These are phyloP conservation scores for Trichophyton simii DNA, from an alignment of 2,329 filamentous ascomycete species.

Conservation along the genomic window DNA sequence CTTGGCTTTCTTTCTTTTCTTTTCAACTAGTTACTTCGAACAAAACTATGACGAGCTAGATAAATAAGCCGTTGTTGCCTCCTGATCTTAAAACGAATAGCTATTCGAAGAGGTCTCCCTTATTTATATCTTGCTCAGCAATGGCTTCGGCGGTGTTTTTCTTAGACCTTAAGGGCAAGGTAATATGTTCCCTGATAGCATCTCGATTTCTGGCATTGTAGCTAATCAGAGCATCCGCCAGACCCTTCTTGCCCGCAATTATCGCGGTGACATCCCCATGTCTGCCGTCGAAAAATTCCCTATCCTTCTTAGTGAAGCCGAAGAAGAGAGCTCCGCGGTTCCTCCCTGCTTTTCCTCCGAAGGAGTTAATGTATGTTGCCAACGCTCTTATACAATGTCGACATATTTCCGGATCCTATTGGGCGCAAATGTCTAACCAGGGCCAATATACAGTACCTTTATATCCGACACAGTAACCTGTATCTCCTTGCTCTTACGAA, in stretches of 20 bases:
- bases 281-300: constrained; percentile 97
- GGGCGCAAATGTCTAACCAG: neutral
- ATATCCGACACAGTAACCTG: constrained; percentile 98
- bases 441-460: constrained; percentile 60
- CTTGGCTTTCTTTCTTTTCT: neutral
- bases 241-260: constrained; percentile 97
- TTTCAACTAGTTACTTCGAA: neutral
- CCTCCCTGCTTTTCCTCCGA: constrained; percentile 97
- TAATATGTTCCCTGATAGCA: constrained; percentile 26
- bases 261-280: constrained; percentile 97
- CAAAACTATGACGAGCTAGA: constrained; percentile 1
- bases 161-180: constrained; percentile 99
- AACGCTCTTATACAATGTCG: neutral
- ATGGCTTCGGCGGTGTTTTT: constrained; percentile 99
- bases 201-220: neutral
- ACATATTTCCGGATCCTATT: neutral
- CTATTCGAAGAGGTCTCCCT: neutral
- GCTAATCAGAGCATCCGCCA: constrained; percentile 28
- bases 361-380: constrained; percentile 77
- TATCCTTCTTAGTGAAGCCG: constrained; percentile 86
- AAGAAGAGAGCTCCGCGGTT: constrained; percentile 96
- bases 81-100: neutral
- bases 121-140: constrained; percentile 18
- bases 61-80: neutral
- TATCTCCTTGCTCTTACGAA: constrained; percentile 96